Conservation (phyloP, 2,329 filamentous ascomycete genomes). For the Neonectria sp. region DNA sequence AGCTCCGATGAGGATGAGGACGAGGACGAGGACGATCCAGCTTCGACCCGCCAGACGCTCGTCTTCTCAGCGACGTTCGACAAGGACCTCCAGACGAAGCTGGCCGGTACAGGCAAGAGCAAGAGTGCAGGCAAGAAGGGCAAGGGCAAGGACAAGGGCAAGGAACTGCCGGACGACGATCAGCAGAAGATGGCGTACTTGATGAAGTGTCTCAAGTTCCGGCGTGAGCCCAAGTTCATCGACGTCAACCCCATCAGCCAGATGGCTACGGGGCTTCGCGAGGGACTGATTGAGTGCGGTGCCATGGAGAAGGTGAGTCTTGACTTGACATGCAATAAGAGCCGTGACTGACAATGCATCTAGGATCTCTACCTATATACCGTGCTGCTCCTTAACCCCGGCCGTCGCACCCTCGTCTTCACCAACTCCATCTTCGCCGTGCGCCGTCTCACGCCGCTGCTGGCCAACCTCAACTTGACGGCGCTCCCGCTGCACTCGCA, state of each 20-base stretch:
- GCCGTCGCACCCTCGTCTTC: conserved; percentile 88
- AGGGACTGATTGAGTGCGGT: conserved; percentile 92
- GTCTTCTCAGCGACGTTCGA: conserved; percentile 98
- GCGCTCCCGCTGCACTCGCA: conserved; percentile 88
- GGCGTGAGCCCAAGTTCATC: conserved; percentile 88
- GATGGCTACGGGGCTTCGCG: conserved; percentile 88
- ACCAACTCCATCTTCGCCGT: conserved; percentile 97
- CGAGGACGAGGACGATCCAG: conserved; percentile 61
- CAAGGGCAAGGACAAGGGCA: conserved; percentile 68
- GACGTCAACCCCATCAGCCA: conserved; percentile 92
- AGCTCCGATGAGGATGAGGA: conserved; percentile 62
- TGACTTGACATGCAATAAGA: neutral
- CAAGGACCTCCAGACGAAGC: conserved; percentile 90
- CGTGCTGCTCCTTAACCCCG: conserved; percentile 85
- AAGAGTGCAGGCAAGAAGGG: conserved; percentile 58
- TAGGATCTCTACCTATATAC: conserved; percentile 94
- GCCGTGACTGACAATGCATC: conserved; percentile 23
- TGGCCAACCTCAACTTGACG: conserved; percentile 85
- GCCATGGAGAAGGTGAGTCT: conserved; percentile 87
- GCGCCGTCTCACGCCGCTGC: conserved; percentile 85
- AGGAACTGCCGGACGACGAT: conserved; percentile 68
- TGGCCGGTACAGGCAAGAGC: conserved; percentile 63
- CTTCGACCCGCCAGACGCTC: conserved; percentile 81
- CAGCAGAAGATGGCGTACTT: conserved; percentile 94
- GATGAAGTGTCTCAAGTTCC: conserved; percentile 90